phyloP scores from a whole-genome alignment of 768 basidiomycete species.

The Kwoniella mangroviensis region DNA sequence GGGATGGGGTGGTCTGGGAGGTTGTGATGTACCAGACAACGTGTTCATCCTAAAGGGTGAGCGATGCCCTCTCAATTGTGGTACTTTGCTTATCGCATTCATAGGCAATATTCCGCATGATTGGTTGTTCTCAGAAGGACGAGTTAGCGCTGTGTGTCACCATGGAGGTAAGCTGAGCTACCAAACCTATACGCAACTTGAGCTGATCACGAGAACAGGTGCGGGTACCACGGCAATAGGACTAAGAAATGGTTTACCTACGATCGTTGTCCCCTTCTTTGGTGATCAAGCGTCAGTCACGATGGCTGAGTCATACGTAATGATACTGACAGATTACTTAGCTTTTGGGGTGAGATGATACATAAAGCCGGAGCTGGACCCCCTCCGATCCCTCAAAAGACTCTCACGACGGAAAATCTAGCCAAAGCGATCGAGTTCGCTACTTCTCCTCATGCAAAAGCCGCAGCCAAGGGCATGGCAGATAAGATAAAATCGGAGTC shows the following conservation, averaged over 20 bases:
- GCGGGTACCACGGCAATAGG: slow-evolving; percentile 72
- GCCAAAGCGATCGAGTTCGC: slow-evolving; percentile 65
- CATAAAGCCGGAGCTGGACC: slow-evolving; percentile 69
- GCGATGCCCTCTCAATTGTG: background rate
- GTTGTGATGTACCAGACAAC: slow-evolving; percentile 62
- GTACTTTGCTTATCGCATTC: slow-evolving; percentile 4
- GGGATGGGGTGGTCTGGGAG: slow-evolving; percentile 71
- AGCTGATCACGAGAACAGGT: slow-evolving; percentile 42
- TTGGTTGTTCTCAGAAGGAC: slow-evolving; percentile 67
- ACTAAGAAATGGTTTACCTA: slow-evolving; percentile 66
- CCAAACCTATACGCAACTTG: background rate
- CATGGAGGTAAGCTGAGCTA: slow-evolving; percentile 61
- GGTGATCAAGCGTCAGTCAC: slow-evolving; percentile 63
- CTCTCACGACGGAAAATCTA: slow-evolving; percentile 63
- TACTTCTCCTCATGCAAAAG: slow-evolving; percentile 61
- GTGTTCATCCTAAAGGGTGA: slow-evolving; percentile 66
- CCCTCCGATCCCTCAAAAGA: slow-evolving; percentile 65
- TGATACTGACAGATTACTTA: slow-evolving; percentile 10
- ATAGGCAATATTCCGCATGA: slow-evolving; percentile 69
- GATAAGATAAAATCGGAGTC: slow-evolving; percentile 63
- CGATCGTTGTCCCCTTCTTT: slow-evolving; percentile 70
- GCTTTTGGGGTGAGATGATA: slow-evolving; percentile 66
- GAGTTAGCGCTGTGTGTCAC: slow-evolving; percentile 68
- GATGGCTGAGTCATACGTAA: background rate
- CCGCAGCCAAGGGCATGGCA: slow-evolving; percentile 63